A percentile compares a stretch with the other conserved stretches of the same genome.
Evolutionary conservation across 257 asterid genomes (phyloP).

Genomic region (Solanum tarijense): DNA sequence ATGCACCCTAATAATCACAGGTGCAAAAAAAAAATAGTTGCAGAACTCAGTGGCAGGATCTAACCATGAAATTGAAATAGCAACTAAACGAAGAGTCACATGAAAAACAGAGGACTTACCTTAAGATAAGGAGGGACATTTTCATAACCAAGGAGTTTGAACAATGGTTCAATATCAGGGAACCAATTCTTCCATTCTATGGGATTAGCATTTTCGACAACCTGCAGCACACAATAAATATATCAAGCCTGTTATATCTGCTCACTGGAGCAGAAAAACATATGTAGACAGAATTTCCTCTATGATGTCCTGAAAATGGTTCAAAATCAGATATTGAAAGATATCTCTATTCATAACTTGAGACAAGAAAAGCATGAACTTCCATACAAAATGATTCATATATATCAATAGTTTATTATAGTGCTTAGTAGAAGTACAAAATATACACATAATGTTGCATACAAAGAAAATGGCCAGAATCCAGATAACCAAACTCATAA

Average conservation of each 20-base stretch:
- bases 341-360: background rate
- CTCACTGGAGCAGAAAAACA: background rate
- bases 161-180: conserved; percentile 87
- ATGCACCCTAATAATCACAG: conserved; percentile 56
- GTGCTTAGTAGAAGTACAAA: background rate
- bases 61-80: background rate
- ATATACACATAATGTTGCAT: background rate
- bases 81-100: background rate
- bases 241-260: background rate
- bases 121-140: conserved; percentile 97
- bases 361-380: background rate
- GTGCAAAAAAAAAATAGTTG: conserved; percentile 11
- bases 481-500: background rate
- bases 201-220: conserved; percentile 75
- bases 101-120: conserved; percentile 32
- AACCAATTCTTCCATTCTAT: conserved; percentile 86
- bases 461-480: background rate
- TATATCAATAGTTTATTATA: background rate
- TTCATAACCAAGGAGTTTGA: conserved; percentile 93
- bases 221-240: conserved; percentile 33
- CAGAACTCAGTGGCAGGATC: conserved; percentile 3
- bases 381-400: background rate
- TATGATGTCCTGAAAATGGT: background rate
- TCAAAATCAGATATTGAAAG: background rate
- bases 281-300: background rate